Conservation (phyloP, 2,329 filamentous ascomycete species). For the Botrytis squamosa region DNA sequence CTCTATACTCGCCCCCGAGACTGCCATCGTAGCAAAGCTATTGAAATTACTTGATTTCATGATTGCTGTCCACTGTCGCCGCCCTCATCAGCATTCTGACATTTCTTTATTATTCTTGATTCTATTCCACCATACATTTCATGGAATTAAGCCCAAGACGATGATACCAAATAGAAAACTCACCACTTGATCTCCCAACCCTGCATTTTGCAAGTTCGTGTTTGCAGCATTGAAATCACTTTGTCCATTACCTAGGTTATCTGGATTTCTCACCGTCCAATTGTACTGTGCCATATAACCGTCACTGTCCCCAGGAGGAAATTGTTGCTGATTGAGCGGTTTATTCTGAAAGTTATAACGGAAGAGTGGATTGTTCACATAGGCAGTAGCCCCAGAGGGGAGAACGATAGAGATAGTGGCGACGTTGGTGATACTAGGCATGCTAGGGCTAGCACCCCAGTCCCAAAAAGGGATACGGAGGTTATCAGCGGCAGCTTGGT, state of each 20-base stretch:
- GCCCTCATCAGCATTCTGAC: background rate
- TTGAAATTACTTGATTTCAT: slow-evolving; percentile 41
- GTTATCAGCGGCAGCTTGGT: slow-evolving; percentile 44
- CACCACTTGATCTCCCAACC: slow-evolving; percentile 30
- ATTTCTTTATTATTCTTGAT: background rate
- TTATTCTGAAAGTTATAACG: slow-evolving; percentile 49
- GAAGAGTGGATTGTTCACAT: slow-evolving; percentile 52
- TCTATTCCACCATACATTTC: background rate
- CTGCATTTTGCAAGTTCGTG: slow-evolving; percentile 23
- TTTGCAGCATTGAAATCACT: slow-evolving; percentile 29
- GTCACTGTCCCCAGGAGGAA: slow-evolving; percentile 40
- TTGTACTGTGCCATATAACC: slow-evolving; percentile 37
- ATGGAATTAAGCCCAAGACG: background rate
- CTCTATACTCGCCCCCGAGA: slow-evolving; percentile 45
- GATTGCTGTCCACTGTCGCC: slow-evolving; percentile 45
- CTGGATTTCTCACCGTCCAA: slow-evolving; percentile 39
- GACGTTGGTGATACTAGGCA: slow-evolving; percentile 41
- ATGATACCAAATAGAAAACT: background rate
- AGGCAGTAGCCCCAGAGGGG: slow-evolving; percentile 23
- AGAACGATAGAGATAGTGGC: slow-evolving; percentile 38
- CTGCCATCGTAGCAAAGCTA: slow-evolving; percentile 45
- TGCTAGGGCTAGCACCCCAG: slow-evolving; percentile 46
- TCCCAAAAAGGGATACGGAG: slow-evolving; percentile 51
- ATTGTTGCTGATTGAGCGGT: slow-evolving; percentile 40
- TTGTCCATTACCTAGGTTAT: slow-evolving; percentile 18